Base-by-base conservation (phyloP, 108 stramenopile genomes). In the Discostella pseudostelligera region DNA sequence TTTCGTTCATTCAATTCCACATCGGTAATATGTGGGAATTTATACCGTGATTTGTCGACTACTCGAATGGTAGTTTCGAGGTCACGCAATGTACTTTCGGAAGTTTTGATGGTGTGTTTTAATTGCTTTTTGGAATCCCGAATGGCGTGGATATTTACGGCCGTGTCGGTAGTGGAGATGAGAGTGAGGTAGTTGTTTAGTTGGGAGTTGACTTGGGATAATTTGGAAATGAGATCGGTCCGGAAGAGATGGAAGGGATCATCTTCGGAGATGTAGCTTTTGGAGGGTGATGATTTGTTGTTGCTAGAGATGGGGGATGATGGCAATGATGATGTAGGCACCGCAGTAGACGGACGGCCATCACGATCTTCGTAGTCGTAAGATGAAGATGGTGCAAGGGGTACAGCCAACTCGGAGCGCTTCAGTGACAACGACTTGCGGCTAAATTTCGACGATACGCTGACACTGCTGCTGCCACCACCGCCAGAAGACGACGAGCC, bases 161-260 rank as follows among this genome's bases (percentile, higher is more conserved):
- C 80, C 32, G 90, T 92, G 61, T 92, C 90, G 40, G 86, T 87
- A 56, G 82, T 77, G 24, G 85, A 76, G 22, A 92, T 83, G 11
- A 87, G 57, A 9, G 81, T 58, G 1, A 85, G 39, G 56, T 83
- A 92, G 19, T 62, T 79, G 6, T 81, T 69, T 55, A 92, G 56
- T 4, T 63, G 56, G 17, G 82, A 86, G 37, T 87, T 83, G 44
- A 86, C 87, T 12, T 74, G 32, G 13, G 81, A 79, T 29, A 92
- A 57, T 56, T 88, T 85, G 16, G 60, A 46, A n/a, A 75, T 54
- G 49, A 92, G 69, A 62, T 92, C 90, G 9, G 62, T 76, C 61
- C 85, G 84, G 65, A 92, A 92, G 14, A 89, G 83, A 65, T 84
- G 85, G 70, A 85, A 92, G 12, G 90, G 90, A 69, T 89, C 90